Base-by-base conservation (phyloP, 1,284 basidiomycete species). In the Puccinia hordei region DNA sequence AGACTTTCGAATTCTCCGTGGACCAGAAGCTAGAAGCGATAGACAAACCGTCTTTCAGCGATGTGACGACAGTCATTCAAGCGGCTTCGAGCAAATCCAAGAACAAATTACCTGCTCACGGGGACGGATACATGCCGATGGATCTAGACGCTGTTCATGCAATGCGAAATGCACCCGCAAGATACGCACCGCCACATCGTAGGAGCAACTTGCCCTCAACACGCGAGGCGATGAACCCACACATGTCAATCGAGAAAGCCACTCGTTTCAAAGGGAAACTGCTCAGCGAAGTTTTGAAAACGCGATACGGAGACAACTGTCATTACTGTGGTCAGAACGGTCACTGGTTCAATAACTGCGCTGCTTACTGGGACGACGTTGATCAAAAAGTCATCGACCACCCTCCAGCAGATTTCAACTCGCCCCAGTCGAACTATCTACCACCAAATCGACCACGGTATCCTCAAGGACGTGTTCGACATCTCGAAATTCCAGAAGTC, bases 221-320 rank as follows among this genome's bases (percentile, higher is more conserved):
- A 85, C 27, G 83, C 83, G 24, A 85, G 85, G n/a, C n/a, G n/a
- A n/a, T n/a, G n/a, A 27, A 90, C 92, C 1, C 85, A 90, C 8
- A 24, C 19, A 24, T 55, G n/a, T 24, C 61, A 10, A 17, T 65
- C 19, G 41, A 65, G 2, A 65, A 65, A 65, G 61, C 61, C 4
- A 22, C 27, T 10, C 33, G 19, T 30, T 65, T 13, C 61, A 35
- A 44, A 12, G 38, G 38, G 12, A 41, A 41, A 12, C 6, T 4
- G 6, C 38, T 6, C 4, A 6, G 4, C 6, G 38, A 41, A 4
- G 4, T 12, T 12, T 12, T 41, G 38, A 12, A 6, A 41, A 12
- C 4, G 12, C 4, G 12, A 41, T 12, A 41, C 12, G 38, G 38
- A 4, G 38, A 41, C 12, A 4, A 41, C 38, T 41, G 38, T 41